Conservation (phyloP, 208 protist genomes). For the Trypanosoma platydactyli region DNA sequence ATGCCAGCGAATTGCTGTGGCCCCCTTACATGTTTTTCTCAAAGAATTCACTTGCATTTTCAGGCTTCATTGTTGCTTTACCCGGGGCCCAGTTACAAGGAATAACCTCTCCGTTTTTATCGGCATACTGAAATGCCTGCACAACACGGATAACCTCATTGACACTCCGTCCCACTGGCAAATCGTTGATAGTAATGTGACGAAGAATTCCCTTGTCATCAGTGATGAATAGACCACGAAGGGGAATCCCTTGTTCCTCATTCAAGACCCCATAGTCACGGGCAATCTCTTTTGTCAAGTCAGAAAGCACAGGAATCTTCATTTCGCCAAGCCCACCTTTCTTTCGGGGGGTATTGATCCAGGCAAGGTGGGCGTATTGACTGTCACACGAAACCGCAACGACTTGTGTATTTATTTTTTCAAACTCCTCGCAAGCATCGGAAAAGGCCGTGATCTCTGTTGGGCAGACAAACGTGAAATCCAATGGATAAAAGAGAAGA, state of each 20-base stretch:
- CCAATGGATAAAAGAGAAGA: constrained; percentile 96
- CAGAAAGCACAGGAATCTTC: constrained; percentile 95
- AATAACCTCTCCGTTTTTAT: constrained; percentile 95
- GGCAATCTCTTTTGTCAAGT: constrained; percentile 93
- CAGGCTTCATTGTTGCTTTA: constrained; percentile 89
- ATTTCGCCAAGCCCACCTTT: constrained; percentile 96
- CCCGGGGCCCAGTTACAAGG: constrained; percentile 95
- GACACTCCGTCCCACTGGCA: constrained; percentile 94
- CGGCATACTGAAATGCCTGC: constrained; percentile 95
- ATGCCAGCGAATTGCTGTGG: too few relatives aligned
- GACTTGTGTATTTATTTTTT: constrained; percentile 88
- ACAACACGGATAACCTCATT: constrained; percentile 97
- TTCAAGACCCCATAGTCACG: constrained; percentile 95
- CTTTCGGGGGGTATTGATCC: constrained; percentile 94
- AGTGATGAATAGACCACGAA: constrained; percentile 96
- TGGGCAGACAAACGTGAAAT: constrained; percentile 98
- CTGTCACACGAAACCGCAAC: constrained; percentile 93
- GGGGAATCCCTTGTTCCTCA: constrained; percentile 76
- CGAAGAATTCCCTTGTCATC: constrained; percentile 92
- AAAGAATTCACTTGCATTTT: constrained; percentile 93
- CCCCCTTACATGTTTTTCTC: constrained; percentile 61
- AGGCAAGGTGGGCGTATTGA: constrained; percentile 95
- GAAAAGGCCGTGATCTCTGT: constrained; percentile 97
- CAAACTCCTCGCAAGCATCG: constrained; percentile 91
- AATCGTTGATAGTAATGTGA: constrained; percentile 94